Percentiles rank a stretch among this genome's conserved stretches.
These are phyloP conservation scores for Phytopythium boreale DNA, from an alignment of 352 stramenopile genomes.

Conservation along the genomic window DNA sequence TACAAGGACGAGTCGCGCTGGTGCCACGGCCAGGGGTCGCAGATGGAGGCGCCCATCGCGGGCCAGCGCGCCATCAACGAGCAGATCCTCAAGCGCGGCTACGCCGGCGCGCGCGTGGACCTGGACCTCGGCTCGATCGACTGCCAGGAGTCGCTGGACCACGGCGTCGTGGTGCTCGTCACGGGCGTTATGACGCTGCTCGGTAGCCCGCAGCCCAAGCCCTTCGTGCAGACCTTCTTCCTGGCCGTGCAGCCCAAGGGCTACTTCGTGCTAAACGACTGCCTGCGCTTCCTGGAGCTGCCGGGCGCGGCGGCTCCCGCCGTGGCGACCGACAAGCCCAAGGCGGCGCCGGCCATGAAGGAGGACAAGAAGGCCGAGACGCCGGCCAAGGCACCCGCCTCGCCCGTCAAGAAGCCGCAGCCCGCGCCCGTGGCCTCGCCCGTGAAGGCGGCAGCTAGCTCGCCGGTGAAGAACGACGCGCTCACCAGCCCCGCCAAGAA, in stretches of 20 bases:
- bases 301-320: slow-evolving; percentile 16
- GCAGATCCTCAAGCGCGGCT: slow-evolving; percentile 76
- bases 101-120: slow-evolving; percentile 74
- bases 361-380: slow-evolving; percentile 6
- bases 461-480: slow-evolving; percentile 24
- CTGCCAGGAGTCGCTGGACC: slow-evolving; percentile 69
- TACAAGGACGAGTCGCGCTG: slow-evolving; percentile 86
- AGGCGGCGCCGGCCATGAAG: slow-evolving; percentile 16
- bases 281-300: slow-evolving; percentile 80
- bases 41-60: slow-evolving; percentile 75
- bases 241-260: slow-evolving; percentile 83
- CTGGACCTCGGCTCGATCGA: slow-evolving; percentile 84
- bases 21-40: slow-evolving; percentile 76
- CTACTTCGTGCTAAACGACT: slow-evolving; percentile 89
- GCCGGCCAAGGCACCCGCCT: slow-evolving; percentile 17
- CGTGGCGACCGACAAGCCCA: slow-evolving; percentile 14
- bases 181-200: slow-evolving; percentile 85
- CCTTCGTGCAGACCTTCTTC: slow-evolving; percentile 89
- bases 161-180: slow-evolving; percentile 81
- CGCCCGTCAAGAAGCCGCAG: slow-evolving; percentile 26
- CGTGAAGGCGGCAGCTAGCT: slow-evolving; percentile 29
- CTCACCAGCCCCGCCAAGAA: slow-evolving; percentile 27
- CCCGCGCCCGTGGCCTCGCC: slow-evolving; percentile 25
- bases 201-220: slow-evolving; percentile 42
- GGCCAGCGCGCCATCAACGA: slow-evolving; percentile 83